These are phyloP conservation scores for Orychophragmus violaceus DNA, from an alignment of 345 rosid species.

Conservation along the genomic window DNA sequence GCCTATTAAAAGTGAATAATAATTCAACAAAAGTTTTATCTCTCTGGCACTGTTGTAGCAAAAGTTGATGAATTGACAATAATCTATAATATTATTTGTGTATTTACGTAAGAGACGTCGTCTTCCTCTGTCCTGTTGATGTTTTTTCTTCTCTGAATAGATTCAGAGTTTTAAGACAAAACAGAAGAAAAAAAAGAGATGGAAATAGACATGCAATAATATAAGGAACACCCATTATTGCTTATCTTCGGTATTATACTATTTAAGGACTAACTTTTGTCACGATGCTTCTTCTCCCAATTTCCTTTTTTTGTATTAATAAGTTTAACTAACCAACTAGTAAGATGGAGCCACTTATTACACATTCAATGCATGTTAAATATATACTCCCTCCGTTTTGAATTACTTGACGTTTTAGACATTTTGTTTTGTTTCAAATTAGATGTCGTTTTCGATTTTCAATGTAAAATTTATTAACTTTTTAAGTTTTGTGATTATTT, in stretches of 20 bases:
- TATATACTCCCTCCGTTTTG: too few species aligned
- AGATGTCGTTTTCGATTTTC: too few species aligned
- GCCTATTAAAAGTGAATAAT: background rate
- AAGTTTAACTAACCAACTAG: constrained; percentile 9
- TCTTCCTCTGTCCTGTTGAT: constrained; percentile 9
- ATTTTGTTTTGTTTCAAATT: too few species aligned
- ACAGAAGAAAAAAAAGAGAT: background rate
- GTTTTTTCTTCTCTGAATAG: background rate
- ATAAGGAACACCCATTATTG: constrained; percentile 30
- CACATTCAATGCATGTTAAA: background rate
- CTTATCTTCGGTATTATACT: constrained; percentile 14
- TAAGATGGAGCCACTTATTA: background rate
- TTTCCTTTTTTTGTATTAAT: constrained; percentile 1
- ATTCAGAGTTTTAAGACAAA: constrained; percentile 17
- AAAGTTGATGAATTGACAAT: constrained; percentile 9
- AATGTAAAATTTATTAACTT: too few species aligned
- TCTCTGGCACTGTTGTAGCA: background rate
- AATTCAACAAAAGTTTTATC: constrained; percentile 13
- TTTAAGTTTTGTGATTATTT: too few species aligned
- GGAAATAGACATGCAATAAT: constrained; percentile 32
- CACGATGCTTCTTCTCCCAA: background rate
- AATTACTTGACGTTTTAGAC: too few species aligned
- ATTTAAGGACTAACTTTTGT: constrained; percentile 5
- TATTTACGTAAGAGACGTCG: constrained; percentile 19
- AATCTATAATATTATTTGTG: background rate